Conservation (phyloP, 495 filamentous ascomycete genomes). For the Penicillium mononematosum region DNA sequence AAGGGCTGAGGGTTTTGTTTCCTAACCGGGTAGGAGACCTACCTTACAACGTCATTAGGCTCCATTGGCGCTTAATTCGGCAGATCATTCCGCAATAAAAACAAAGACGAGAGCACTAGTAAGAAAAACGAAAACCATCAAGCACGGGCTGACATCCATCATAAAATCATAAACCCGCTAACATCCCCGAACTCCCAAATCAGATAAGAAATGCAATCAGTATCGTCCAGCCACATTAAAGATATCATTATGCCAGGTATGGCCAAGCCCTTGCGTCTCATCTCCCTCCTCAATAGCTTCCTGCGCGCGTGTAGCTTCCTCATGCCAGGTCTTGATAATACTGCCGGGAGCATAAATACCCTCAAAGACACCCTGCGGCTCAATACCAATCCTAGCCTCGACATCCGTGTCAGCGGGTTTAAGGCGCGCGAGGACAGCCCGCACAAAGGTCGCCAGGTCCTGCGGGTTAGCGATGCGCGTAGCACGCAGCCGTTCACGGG, state of each 20-base stretch:
- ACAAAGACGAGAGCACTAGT: not conserved
- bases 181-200: not conserved
- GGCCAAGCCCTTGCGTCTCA: conserved; percentile 36
- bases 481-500: conserved; percentile 80
- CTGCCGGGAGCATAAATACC: conserved; percentile 86
- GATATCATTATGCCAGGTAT: conserved; percentile 76
- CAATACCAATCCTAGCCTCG: conserved; percentile 65
- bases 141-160: not conserved
- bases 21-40: not conserved
- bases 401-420: conserved; percentile 73
- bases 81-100: not conserved
- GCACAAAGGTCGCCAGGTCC: conserved; percentile 76
- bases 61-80: not conserved
- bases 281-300: conserved; percentile 60
- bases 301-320: conserved; percentile 67
- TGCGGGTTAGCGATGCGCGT: conserved; percentile 78
- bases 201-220: conserved; percentile 4
- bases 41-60: not conserved
- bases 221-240: conserved; percentile 60
- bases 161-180: conserved; percentile 1
- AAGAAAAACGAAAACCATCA: not conserved
- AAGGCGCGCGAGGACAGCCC: conserved; percentile 73
- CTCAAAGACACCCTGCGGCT: conserved; percentile 69
- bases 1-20: not conserved
- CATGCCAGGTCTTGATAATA: conserved; percentile 81